Percentiles rank a stretch among this genome's conserved stretches.
These are phyloP conservation scores for Boletus insuetus DNA, from an alignment of 768 basidiomycete genomes.

Conservation along the genomic window DNA sequence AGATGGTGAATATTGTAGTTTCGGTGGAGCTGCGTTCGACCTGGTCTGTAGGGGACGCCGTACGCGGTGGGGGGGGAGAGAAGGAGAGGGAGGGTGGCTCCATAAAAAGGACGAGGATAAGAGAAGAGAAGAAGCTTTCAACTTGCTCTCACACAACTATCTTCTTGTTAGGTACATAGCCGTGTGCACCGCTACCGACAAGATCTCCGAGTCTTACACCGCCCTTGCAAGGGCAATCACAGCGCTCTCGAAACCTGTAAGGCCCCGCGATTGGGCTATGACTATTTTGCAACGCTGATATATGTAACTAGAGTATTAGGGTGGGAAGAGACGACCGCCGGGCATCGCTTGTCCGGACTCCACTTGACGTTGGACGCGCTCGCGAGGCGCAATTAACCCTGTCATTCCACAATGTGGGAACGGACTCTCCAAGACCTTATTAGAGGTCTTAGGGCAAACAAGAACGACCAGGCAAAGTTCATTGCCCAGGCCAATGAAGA, in stretches of 20 bases:
- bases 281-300: no score
- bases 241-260: no score
- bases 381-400: no score
- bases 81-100: constrained; percentile 40
- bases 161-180: no score
- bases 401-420: constrained; percentile 75
- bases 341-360: no score
- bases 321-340: no score
- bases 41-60: constrained; percentile 27
- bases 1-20: constrained; percentile 78
- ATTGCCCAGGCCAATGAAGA: constrained; percentile 93
- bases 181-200: no score
- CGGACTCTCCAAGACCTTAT: constrained; percentile 94
- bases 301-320: no score
- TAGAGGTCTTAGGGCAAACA: constrained; percentile 92
- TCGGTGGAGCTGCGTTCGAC: constrained; percentile 59
- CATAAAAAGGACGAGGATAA: constrained; percentile 28
- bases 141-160: background rate
- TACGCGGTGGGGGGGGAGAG: constrained; percentile 23
- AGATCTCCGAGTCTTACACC: no score
- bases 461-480: constrained; percentile 89
- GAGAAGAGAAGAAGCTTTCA: background rate
- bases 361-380: background rate
- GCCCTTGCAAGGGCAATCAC: no score
- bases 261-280: no score